These are phyloP conservation scores for Hypoxylon intermedium DNA, from an alignment of 495 filamentous ascomycete genomes.

Conservation along the genomic window DNA sequence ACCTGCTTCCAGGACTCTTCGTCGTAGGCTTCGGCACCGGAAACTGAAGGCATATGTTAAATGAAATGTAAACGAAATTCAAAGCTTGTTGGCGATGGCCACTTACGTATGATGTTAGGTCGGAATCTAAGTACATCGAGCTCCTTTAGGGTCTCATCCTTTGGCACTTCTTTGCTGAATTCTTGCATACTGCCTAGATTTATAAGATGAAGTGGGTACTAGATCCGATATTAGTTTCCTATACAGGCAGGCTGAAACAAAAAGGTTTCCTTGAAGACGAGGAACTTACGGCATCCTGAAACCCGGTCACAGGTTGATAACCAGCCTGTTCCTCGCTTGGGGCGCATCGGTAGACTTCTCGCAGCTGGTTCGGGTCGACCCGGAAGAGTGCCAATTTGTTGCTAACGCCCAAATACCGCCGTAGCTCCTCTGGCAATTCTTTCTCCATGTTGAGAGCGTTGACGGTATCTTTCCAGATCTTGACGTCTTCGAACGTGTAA, in stretches of 20 bases:
- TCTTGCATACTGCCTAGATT: slow-evolving; percentile 77
- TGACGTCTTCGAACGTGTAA: slow-evolving; percentile 69
- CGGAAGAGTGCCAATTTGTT: slow-evolving; percentile 76
- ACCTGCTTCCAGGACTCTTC: slow-evolving; percentile 85
- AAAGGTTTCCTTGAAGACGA: no score
- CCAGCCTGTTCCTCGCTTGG: slow-evolving; percentile 71
- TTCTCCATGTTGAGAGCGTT: slow-evolving; percentile 64
- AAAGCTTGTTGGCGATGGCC: not conserved
- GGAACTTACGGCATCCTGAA: slow-evolving; percentile 76
- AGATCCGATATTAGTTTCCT: slow-evolving; percentile 20
- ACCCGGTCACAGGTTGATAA: slow-evolving; percentile 79
- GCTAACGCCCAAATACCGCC: slow-evolving; percentile 66
- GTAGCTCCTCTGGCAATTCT: slow-evolving; percentile 59
- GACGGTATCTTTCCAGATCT: slow-evolving; percentile 81
- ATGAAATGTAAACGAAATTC: no score
- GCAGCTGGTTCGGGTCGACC: slow-evolving; percentile 63
- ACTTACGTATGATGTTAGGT: slow-evolving; percentile 77
- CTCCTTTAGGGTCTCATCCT: slow-evolving; percentile 47
- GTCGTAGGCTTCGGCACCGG: slow-evolving; percentile 47
- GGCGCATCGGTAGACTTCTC: slow-evolving; percentile 78
- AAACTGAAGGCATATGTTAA: no score
- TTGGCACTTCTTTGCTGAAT: slow-evolving; percentile 63
- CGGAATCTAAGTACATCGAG: slow-evolving; percentile 78
- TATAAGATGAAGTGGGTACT: slow-evolving; percentile 85
- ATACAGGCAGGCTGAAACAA: not conserved